Evolutionary conservation across 208 protist genomes (phyloP), one percentile per base, ranked within the genome.

Genomic region (Willaertia magna): DNA sequence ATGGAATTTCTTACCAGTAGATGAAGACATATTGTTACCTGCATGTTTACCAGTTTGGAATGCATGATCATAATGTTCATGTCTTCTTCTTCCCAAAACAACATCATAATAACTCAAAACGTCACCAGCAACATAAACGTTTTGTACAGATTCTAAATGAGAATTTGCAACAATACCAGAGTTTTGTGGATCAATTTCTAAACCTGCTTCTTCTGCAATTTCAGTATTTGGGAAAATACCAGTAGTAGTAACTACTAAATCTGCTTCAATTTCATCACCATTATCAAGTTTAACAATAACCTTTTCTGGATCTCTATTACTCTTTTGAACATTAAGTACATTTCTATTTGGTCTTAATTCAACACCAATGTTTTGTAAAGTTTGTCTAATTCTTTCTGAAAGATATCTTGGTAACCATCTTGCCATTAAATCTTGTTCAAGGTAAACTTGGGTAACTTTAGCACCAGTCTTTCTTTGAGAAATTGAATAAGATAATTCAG

Each of bases 61-160:
- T 59, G 83, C 83, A 85, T 85, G 83, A 42, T 74, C 47, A 22
- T 85, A 52, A n/a, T 85, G 83, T 55, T 85, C 83, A 47, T 44
- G 55, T 76, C 55, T 76, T 81, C 83, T 78, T 59, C 49, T 48
- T 40, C 49, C 49, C 22, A 74, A 55, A 59, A 85, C 49, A 78
- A 55, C 43, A 74, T 78, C 61, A 74, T 85, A 74, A n/a, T 81
- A 85, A 22, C 74, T 81, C 46, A 79, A 78, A 4, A 85, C 49
- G 74, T 85, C 83, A 43, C 83, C 83, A 30, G 83, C 83, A 43
- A 85, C 83, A 74, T 74, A 85, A 1, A 85, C 49, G 43, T 74
- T 79, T 39, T 49, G 22, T 48, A 43, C 40, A 30, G 83, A 11
- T 40, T 85, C 83, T 42, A 85, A 79, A 59, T 85, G 39, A 43